These are phyloP conservation scores for Pilasporangium apinafurcum DNA, from an alignment of 352 stramenopile species.

Conservation along the genomic window DNA sequence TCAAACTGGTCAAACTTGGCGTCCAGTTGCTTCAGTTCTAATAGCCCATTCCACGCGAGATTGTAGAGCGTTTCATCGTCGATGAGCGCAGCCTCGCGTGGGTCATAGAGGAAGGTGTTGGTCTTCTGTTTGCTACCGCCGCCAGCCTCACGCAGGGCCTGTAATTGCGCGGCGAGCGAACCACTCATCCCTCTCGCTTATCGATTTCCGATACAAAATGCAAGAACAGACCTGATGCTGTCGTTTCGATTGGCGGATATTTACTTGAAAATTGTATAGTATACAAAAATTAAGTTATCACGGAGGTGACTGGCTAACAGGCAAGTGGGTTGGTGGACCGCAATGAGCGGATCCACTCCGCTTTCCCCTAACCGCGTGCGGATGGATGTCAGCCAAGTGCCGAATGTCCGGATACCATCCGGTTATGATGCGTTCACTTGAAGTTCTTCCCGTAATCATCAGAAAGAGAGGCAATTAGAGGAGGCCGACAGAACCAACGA, in stretches of 20 bases:
- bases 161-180: conserved; percentile 70
- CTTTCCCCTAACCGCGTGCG: no score
- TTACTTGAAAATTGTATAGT: conserved; percentile 20
- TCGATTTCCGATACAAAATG: conserved; percentile 13
- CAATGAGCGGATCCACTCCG: no score
- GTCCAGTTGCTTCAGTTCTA: conserved; percentile 77
- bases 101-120: conserved; percentile 82
- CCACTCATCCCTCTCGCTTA: conserved; percentile 31
- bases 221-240: conserved; percentile 8
- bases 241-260: conserved; percentile 6
- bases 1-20: conserved; percentile 65
- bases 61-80: conserved; percentile 85
- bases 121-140: conserved; percentile 77
- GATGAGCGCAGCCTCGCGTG: conserved; percentile 70
- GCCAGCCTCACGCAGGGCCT: conserved; percentile 71
- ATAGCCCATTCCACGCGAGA: conserved; percentile 73
- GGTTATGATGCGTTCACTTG: no score
- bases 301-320: conserved; percentile 20
- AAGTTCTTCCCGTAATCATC: no score
- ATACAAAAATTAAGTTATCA: conserved; percentile 14
- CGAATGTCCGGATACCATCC: no score
- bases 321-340: no score
- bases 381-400: no score
- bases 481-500: no score
- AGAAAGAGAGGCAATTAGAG: no score